Percentiles rank a stretch among this genome's conserved stretches.
Evolutionary conservation across 2,329 filamentous ascomycete genomes (phyloP).

Genomic region (Phoma herbarum): DNA sequence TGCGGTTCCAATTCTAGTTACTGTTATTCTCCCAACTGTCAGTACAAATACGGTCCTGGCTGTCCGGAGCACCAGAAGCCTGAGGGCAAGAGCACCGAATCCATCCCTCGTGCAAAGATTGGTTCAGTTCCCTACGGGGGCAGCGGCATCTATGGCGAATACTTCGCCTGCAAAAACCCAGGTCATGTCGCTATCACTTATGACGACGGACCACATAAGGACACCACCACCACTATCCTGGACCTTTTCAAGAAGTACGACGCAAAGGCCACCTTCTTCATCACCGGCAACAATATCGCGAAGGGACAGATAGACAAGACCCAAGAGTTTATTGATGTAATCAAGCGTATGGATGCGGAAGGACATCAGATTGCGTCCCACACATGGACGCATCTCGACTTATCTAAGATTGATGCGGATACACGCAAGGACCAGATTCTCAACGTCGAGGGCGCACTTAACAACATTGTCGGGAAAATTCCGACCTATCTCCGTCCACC

Average conservation of each 20-base stretch:
- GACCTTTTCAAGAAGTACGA: constrained; percentile 66
- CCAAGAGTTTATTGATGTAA: constrained; percentile 56
- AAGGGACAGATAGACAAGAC: constrained; percentile 63
- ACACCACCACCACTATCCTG: constrained; percentile 67
- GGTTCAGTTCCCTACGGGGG: constrained; percentile 65
- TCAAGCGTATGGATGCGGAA: constrained; percentile 61
- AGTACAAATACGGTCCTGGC: constrained; percentile 65
- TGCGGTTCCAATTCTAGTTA: constrained; percentile 62
- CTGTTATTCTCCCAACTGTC: constrained; percentile 67
- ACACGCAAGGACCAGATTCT: constrained; percentile 57
- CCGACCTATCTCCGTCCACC: constrained; percentile 61
- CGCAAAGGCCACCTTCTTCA: constrained; percentile 72
- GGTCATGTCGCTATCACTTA: constrained; percentile 70
- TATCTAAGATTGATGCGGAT: constrained; percentile 51
- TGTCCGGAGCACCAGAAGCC: constrained; percentile 66
- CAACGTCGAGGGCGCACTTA: constrained; percentile 61
- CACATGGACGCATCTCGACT: constrained; percentile 61
- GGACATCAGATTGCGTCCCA: constrained; percentile 68
- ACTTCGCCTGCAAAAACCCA: constrained; percentile 51
- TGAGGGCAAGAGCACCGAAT: constrained; percentile 62
- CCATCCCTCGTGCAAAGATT: constrained; percentile 59
- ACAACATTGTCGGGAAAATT: constrained; percentile 61
- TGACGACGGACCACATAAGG: constrained; percentile 67
- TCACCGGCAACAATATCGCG: constrained; percentile 63
- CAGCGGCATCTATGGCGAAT: constrained; percentile 58